phyloP scores from a whole-genome alignment of 129 eudicot genomes.

The Flaveria ramosissima region DNA sequence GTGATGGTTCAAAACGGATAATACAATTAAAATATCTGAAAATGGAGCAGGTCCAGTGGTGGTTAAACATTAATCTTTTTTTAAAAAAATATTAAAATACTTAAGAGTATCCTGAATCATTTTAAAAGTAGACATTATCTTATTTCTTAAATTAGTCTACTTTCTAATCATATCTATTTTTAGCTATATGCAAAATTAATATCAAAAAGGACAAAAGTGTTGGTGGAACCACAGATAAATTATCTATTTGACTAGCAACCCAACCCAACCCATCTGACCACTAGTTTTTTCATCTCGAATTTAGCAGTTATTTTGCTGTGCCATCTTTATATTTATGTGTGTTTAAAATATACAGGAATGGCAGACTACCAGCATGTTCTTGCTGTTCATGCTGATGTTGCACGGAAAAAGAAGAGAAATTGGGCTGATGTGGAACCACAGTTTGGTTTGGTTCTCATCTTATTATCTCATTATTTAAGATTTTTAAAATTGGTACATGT shows the following conservation, averaged over 20 bases:
- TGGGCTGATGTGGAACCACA: slow-evolving; percentile 79
- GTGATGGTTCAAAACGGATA: not conserved
- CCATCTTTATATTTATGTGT: slow-evolving; percentile 1
- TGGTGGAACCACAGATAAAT: not conserved
- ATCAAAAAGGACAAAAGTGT: not conserved
- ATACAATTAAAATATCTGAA: not conserved
- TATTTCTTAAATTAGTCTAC: not conserved
- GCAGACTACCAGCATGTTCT: slow-evolving; percentile 93
- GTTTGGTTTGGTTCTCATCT: slow-evolving; percentile 46
- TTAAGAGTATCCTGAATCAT: not conserved
- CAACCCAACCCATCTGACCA: not conserved
- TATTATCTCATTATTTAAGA: not conserved
- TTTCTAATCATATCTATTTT: not conserved
- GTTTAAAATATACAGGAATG: slow-evolving; percentile 59
- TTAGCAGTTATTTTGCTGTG: not conserved
- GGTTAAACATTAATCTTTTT: not conserved
- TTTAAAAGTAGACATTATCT: not conserved
- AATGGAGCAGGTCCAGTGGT: not conserved
- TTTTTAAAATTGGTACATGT: slow-evolving; percentile 2
- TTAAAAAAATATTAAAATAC: not conserved
- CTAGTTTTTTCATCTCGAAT: not conserved
- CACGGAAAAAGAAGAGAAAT: slow-evolving; percentile 72
- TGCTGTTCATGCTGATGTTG: slow-evolving; percentile 83
- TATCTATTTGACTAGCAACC: not conserved
- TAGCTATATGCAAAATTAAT: not conserved